A percentile compares a stretch with the other conserved stretches of the same genome.
These are phyloP conservation scores for Delitschia confertaspora DNA, from an alignment of 495 filamentous ascomycete genomes.

Conservation along the genomic window DNA sequence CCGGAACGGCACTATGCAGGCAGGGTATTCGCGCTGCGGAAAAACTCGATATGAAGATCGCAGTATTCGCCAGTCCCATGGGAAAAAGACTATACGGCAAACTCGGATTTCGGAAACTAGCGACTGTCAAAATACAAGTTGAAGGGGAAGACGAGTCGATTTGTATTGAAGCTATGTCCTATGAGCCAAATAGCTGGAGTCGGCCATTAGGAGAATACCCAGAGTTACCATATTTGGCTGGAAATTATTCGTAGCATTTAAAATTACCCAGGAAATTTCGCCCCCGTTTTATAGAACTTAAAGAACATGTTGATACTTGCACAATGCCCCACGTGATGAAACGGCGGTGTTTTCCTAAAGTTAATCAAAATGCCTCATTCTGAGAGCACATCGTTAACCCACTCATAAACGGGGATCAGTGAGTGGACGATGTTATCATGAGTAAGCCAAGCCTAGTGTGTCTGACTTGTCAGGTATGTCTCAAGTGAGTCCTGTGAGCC, in stretches of 20 bases:
- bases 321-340: not conserved
- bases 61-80: constrained; percentile 21
- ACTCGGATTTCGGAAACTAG: constrained; percentile 7
- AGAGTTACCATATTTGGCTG: too few relatives aligned
- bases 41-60: constrained; percentile 1
- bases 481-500: too few relatives aligned
- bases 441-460: too few relatives aligned
- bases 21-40: constrained; percentile 6
- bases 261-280: constrained; percentile 1
- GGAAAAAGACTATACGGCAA: constrained; percentile 10
- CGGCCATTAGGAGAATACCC: too few relatives aligned
- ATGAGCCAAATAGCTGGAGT: constrained; percentile 2
- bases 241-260: too few relatives aligned
- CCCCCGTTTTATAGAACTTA: not conserved
- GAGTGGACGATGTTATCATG: too few relatives aligned
- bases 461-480: too few relatives aligned
- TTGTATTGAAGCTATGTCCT: constrained; percentile 5
- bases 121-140: constrained; percentile 1
- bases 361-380: not conserved
- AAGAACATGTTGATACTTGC: not conserved
- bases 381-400: too few relatives aligned
- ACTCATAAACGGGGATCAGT: too few relatives aligned
- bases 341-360: not conserved
- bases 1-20: constrained; percentile 1
- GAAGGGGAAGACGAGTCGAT: constrained; percentile 4